A percentile compares a stretch with the other conserved stretches of the same genome.
Conservation (phyloP, 1,284 basidiomycete genomes). For the Ustilago cynodontis region DNA sequence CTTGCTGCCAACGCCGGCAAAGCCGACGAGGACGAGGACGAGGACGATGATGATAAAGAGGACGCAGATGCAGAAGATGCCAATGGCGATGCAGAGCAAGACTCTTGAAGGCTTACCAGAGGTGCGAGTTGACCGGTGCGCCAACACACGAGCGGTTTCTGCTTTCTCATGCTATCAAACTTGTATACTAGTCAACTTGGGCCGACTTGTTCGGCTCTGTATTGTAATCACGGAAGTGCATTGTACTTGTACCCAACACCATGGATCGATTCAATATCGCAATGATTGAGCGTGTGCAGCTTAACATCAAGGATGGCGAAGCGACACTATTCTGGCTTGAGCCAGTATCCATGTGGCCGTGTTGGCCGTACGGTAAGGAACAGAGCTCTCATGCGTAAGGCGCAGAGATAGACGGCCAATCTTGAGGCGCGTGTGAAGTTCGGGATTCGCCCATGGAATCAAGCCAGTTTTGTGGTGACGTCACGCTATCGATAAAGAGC, state of each 20-base stretch:
- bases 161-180: neutral
- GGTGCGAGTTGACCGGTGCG: neutral
- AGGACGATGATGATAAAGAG: constrained; percentile 26
- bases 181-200: neutral
- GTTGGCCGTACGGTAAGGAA: neutral
- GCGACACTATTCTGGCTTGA: neutral
- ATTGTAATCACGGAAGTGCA: constrained; percentile 12
- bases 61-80: constrained; percentile 6
- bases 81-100: constrained; percentile 2
- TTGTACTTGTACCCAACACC: constrained; percentile 33
- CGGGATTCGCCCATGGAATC: constrained; percentile 4
- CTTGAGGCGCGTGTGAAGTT: neutral
- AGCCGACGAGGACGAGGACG: constrained; percentile 36
- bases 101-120: neutral
- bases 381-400: neutral
- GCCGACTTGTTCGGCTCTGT: constrained; percentile 4
- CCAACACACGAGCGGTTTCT: no score
- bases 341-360: constrained; percentile 2
- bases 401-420: neutral
- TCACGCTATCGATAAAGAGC: constrained; percentile 42
- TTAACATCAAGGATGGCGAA: neutral
- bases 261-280: neutral
- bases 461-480: constrained; percentile 25
- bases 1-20: constrained; percentile 48
- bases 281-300: neutral